Base-by-base conservation (phyloP, 768 basidiomycete species). In the Russula virescens region DNA sequence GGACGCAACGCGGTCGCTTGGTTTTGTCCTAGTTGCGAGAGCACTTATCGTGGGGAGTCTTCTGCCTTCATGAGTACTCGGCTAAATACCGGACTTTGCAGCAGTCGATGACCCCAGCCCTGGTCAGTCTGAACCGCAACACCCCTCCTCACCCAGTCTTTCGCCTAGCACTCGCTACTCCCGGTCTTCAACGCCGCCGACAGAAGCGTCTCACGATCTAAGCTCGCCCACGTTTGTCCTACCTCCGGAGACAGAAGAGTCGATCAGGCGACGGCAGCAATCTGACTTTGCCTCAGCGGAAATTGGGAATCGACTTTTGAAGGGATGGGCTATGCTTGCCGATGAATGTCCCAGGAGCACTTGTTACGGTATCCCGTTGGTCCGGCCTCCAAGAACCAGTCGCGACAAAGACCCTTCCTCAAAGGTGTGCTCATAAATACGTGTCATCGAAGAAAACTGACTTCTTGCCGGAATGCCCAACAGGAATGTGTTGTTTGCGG, bases 291-390 rank as follows among this genome's bases (percentile, higher is more conserved):
- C 93, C 18, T 90, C 91, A 3, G 74, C 84, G 55, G 88, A 88
- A 69, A 89, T 94, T 34, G 93, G 89, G 48, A 86, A 82, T 65
- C 81, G 84, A 26, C 77, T 94, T 62, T 74, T 94, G 50, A 85
- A 83, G 68, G 92, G 89, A 45, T 94, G 90, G 89, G 84, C 92
- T 0, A 90, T 94, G 88, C 78, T 94, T n/a, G 89, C 80, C 25
- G 90, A 94, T 42, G 90, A 92, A 74, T 94, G 93, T 69, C 83
- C 84, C 0, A 87, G 83, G 68, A 66, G 71, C 5, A 71, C 74
- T 25, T 94, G 93, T 70, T 87, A 84, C 73, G 91, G 91, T 14
- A 78, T 93, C 7, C 93, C 92, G n/a, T 82, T 94, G 16, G 87
- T 94, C 62, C 78, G 91, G 54, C 87, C 87, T 43, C 89, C 90